Evolutionary conservation across 176 grass and related monocot species (phyloP).

Genomic region (Oryza punctata): DNA sequence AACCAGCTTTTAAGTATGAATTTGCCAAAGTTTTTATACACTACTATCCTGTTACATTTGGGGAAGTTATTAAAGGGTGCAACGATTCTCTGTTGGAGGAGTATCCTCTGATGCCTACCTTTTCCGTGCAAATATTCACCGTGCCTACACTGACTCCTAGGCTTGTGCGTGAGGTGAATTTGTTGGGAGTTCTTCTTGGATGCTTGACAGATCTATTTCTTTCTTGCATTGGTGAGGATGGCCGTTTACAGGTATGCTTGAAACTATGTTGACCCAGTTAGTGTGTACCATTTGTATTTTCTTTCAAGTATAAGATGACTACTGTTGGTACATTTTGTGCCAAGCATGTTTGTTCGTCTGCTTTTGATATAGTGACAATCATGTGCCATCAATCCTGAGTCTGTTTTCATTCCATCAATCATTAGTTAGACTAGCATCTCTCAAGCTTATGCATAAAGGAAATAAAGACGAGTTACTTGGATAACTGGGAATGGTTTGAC

Average conservation of each 20-base stretch:
- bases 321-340: not conserved
- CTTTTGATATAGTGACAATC: not conserved
- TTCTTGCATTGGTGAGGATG: slow-evolving; percentile 76
- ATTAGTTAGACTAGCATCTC: not conserved
- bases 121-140: slow-evolving; percentile 99
- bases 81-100: slow-evolving; percentile 54
- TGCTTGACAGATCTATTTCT: slow-evolving; percentile 74
- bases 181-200: slow-evolving; percentile 73
- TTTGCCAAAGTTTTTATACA: slow-evolving; percentile 80
- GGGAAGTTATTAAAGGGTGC: slow-evolving; percentile 63
- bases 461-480: not conserved
- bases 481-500: slow-evolving; percentile 26
- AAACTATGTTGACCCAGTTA: slow-evolving; percentile 18
- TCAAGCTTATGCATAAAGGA: not conserved
- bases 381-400: not conserved
- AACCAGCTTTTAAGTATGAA: slow-evolving; percentile 88
- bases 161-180: slow-evolving; percentile 79
- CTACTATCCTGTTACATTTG: slow-evolving; percentile 72
- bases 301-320: not conserved
- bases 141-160: slow-evolving; percentile 70
- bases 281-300: not conserved
- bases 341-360: not conserved
- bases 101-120: slow-evolving; percentile 64
- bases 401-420: slow-evolving; percentile 12
- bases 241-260: slow-evolving; percentile 68